Conservation (phyloP, 495 filamentous ascomycete species). For the Viridothelium virens region DNA sequence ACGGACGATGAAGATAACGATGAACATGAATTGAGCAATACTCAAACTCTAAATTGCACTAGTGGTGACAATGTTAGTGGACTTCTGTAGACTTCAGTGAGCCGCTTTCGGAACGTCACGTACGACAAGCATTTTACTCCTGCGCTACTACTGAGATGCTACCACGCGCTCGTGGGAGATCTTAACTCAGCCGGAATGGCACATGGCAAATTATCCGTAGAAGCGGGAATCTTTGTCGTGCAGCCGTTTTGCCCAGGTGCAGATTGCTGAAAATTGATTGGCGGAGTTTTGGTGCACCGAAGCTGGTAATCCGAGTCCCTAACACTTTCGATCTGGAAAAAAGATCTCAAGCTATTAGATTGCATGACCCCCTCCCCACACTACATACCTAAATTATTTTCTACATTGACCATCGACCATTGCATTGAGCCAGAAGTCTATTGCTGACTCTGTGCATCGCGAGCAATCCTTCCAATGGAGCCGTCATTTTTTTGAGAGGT, state of each 20-base stretch:
- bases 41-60: background rate
- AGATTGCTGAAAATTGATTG: background rate
- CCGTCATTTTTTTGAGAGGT: background rate
- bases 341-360: too few species aligned
- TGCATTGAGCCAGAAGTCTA: background rate
- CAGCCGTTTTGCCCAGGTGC: background rate
- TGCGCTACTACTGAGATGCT: background rate
- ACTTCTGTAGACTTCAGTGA: background rate
- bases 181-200: background rate
- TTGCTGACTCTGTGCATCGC: background rate
- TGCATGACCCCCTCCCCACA: too few species aligned
- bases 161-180: background rate
- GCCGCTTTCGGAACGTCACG: background rate
- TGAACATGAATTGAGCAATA: background rate
- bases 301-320: slow-evolving; percentile 5
- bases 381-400: background rate
- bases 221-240: too few species aligned
- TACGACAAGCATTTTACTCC: background rate
- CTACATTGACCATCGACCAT: background rate
- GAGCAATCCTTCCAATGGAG: background rate
- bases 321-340: background rate
- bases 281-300: background rate
- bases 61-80: background rate
- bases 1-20: background rate
- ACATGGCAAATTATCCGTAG: background rate